These are phyloP conservation scores for Cercospora canescens DNA, from an alignment of 2,329 filamentous ascomycete genomes.

Conservation along the genomic window DNA sequence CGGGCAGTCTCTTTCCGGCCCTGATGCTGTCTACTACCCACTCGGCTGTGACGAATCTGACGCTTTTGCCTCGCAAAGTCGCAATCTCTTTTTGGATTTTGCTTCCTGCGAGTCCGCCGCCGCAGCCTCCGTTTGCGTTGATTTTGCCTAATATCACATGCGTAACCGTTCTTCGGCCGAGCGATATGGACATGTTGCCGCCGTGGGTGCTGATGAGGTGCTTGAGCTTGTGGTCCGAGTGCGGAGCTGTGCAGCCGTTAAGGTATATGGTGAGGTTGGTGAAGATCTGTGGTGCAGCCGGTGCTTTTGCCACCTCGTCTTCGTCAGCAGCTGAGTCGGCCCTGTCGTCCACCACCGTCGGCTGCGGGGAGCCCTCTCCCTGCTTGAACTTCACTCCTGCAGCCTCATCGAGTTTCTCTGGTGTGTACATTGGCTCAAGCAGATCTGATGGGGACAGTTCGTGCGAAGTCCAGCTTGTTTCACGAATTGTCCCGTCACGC, in stretches of 20 bases:
- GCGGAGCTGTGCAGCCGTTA: conserved; percentile 82
- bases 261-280: conserved; percentile 74
- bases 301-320: not conserved
- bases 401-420: not conserved
- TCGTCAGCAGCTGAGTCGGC: not conserved
- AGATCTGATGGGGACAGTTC: conserved; percentile 34
- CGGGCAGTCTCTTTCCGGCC: conserved; percentile 70
- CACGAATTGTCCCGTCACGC: conserved; percentile 31
- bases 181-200: conserved; percentile 66
- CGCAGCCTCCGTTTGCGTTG: conserved; percentile 48
- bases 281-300: conserved; percentile 44
- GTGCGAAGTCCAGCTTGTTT: conserved; percentile 36
- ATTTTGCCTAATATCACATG: conserved; percentile 78
- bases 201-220: conserved; percentile 74
- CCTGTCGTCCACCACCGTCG: not conserved
- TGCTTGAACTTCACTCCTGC: not conserved
- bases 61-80: conserved; percentile 63
- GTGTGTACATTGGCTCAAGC: conserved; percentile 28
- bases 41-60: conserved; percentile 79
- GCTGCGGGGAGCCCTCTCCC: not conserved
- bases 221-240: conserved; percentile 87
- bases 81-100: conserved; percentile 83
- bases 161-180: conserved; percentile 74
- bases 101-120: conserved; percentile 71
- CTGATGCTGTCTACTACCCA: conserved; percentile 88